Percentiles rank a stretch among this genome's conserved stretches.
phyloP scores from a whole-genome alignment of 345 rosid genomes.

The Eucalyptus tenuipes region DNA sequence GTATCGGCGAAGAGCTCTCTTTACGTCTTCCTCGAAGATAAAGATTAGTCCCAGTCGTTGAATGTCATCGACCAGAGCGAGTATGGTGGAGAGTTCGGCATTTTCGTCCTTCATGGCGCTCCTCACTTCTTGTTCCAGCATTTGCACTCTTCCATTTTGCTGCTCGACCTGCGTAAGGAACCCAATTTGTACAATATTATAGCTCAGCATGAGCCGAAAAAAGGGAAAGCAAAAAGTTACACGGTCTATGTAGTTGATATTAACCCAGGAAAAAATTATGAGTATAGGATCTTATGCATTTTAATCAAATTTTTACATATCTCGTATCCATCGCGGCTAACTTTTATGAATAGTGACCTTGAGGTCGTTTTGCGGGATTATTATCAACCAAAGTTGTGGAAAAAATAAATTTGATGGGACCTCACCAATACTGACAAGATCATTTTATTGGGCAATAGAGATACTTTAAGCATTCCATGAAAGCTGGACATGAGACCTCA shows the following conservation, averaged over 20 bases:
- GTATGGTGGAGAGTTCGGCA: not conserved
- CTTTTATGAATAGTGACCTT: not conserved
- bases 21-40: slow-evolving; percentile 15
- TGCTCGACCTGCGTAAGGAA: not conserved
- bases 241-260: not conserved
- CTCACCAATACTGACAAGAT: too few relatives aligned
- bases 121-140: slow-evolving; percentile 17
- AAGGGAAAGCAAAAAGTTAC: not conserved
- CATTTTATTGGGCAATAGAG: too few relatives aligned
- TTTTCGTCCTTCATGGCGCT: not conserved
- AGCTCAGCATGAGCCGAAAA: not conserved
- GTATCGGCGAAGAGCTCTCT: not conserved
- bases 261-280: too few relatives aligned
- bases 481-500: too few relatives aligned
- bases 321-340: not conserved
- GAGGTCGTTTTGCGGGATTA: not conserved
- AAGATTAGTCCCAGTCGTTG: slow-evolving; percentile 21
- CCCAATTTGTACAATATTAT: not conserved
- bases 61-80: slow-evolving; percentile 28
- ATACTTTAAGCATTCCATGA: too few relatives aligned
- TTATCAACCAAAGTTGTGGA: too few relatives aligned
- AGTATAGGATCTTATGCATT: not conserved
- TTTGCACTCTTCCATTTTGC: not conserved
- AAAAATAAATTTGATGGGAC: not conserved
- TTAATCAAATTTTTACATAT: too few relatives aligned